phyloP scores from a whole-genome alignment of 495 filamentous ascomycete species.

The Penicillium paradoxum region DNA sequence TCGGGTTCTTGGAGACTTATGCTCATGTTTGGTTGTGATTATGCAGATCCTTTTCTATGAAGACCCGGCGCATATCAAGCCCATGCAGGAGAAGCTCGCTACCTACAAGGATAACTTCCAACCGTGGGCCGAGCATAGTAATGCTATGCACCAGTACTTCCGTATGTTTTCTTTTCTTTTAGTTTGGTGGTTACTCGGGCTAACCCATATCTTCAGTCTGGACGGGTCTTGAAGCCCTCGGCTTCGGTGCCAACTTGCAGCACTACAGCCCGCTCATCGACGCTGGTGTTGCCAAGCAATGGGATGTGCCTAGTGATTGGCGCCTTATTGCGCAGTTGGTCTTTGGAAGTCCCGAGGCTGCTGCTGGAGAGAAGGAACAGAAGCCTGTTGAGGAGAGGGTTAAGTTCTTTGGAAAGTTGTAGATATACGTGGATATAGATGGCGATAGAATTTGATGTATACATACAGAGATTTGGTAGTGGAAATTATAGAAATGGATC shows the following conservation, averaged over 20 bases:
- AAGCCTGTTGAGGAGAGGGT: conserved; percentile 37
- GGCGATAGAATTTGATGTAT: neutral
- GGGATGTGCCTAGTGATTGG: conserved; percentile 45
- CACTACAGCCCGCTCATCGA: conserved; percentile 53
- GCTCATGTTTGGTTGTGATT: neutral
- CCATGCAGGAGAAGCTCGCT: conserved; percentile 42
- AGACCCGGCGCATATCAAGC: conserved; percentile 40
- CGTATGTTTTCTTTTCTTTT: conserved; percentile 23
- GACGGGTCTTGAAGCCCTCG: conserved; percentile 47
- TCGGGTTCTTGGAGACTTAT: no score
- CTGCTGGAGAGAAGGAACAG: conserved; percentile 32
- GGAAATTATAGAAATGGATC: neutral
- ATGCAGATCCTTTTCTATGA: conserved; percentile 50
- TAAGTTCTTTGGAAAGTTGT: conserved; percentile 31
- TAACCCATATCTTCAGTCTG: conserved; percentile 34
- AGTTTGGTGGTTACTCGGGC: neutral
- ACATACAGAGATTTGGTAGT: neutral
- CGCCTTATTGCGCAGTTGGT: conserved; percentile 47
- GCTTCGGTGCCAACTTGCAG: conserved; percentile 52
- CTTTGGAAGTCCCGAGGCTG: conserved; percentile 41
- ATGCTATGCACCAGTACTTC: conserved; percentile 54
- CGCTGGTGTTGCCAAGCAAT: conserved; percentile 37
- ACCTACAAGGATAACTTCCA: conserved; percentile 42
- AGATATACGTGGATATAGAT: neutral
- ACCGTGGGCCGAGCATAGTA: conserved; percentile 48